Conservation (phyloP, 2,329 filamentous ascomycete species). For the Leptographium galeiforme region DNA sequence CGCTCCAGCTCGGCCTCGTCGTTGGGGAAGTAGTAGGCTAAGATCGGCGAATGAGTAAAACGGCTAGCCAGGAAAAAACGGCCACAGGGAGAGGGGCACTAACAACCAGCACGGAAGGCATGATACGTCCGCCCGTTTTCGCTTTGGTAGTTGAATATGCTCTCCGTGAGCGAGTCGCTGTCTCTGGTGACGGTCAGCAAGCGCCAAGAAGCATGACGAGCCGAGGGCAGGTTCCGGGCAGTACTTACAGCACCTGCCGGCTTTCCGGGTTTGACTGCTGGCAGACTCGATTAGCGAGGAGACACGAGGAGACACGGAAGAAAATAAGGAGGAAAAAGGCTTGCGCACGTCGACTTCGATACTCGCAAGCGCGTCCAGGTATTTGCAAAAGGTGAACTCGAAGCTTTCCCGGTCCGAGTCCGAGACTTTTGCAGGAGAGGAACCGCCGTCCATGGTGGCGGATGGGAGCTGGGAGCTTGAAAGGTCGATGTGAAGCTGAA, state of each 20-base stretch:
- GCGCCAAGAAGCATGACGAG: too few species aligned
- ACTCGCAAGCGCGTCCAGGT: constrained; percentile 11
- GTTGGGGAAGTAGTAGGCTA: constrained; percentile 23
- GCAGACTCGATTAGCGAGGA: neutral
- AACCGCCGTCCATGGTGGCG: neutral
- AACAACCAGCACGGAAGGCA: constrained; percentile 18
- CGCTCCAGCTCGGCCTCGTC: constrained; percentile 19
- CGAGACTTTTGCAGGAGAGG: neutral
- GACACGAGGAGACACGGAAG: neutral
- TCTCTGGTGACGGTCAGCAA: constrained; percentile 9
- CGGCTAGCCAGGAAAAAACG: neutral
- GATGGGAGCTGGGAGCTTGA: neutral
- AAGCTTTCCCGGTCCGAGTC: constrained; percentile 2
- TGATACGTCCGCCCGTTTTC: constrained; percentile 21
- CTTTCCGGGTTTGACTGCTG: neutral
- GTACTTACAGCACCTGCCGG: neutral
- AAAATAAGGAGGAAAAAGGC: too few species aligned
- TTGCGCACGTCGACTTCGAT: constrained; percentile 14
- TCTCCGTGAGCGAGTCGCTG: constrained; percentile 17
- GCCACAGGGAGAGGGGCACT: neutral
- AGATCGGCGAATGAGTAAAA: too few species aligned
- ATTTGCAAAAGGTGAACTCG: constrained; percentile 16
- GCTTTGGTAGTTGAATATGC: constrained; percentile 16
- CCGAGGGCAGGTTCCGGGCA: too few species aligned
- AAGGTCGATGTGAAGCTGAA: neutral